phyloP scores from a whole-genome alignment of 225 moss, liverwort and hornwort species.

The Physcomitrellopsis africana region DNA sequence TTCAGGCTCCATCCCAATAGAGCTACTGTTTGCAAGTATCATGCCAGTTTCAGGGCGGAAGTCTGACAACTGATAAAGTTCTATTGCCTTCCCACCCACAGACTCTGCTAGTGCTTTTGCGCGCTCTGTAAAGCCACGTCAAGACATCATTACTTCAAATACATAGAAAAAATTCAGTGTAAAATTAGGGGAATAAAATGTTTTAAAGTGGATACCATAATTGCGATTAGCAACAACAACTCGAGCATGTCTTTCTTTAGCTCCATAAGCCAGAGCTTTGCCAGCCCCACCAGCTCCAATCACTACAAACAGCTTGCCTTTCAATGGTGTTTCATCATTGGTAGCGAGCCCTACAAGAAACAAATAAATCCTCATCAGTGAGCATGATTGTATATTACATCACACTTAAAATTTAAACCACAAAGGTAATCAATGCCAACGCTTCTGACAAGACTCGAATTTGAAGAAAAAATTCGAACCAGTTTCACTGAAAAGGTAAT shows the following conservation, averaged over 20 bases:
- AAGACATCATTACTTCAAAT: neutral
- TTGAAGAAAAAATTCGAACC: neutral
- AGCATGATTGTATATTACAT: neutral
- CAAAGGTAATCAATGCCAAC: neutral
- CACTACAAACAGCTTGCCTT: slow-evolving; percentile 86
- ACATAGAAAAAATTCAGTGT: slow-evolving; percentile 8
- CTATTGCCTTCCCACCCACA: slow-evolving; percentile 69
- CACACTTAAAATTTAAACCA: slow-evolving; percentile 9
- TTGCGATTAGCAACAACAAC: slow-evolving; percentile 83
- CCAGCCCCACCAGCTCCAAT: slow-evolving; percentile 95
- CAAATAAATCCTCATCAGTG: slow-evolving; percentile 21
- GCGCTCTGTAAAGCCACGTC: slow-evolving; percentile 40
- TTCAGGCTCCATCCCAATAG: slow-evolving; percentile 89
- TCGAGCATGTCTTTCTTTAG: slow-evolving; percentile 70
- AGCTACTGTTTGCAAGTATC: slow-evolving; percentile 84
- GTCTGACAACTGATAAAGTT: slow-evolving; percentile 60
- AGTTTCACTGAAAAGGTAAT: neutral
- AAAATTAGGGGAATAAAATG: neutral
- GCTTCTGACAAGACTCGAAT: neutral
- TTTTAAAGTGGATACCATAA: slow-evolving; percentile 41
- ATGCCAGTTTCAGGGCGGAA: slow-evolving; percentile 76
- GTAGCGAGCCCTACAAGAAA: slow-evolving; percentile 51
- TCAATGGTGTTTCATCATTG: slow-evolving; percentile 56
- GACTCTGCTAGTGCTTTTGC: slow-evolving; percentile 68
- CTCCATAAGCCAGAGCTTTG: slow-evolving; percentile 89